Conservation (phyloP, 23 red algal genomes). For the Agarophyton chilense region DNA sequence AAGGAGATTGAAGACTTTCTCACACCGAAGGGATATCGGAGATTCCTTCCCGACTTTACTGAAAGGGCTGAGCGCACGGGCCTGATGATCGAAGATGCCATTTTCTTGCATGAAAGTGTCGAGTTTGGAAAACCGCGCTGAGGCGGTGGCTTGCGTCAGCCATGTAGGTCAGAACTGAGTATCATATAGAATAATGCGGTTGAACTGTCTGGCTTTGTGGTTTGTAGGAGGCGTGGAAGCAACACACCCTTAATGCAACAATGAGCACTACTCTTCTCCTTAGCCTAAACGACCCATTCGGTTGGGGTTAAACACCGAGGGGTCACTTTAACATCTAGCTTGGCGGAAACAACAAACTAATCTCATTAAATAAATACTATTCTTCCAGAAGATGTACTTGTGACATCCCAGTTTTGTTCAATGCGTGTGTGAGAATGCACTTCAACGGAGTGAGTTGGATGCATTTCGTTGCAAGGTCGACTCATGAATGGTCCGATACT, state of each 20-base stretch:
- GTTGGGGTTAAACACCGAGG: neutral
- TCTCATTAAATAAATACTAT: no score
- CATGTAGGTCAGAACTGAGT: neutral
- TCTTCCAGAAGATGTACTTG: no score
- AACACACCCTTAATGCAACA: neutral
- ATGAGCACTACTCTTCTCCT: neutral
- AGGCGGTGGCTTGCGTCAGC: neutral
- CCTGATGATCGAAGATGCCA: constrained; percentile 15
- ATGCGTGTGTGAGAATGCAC: no score
- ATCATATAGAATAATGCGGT: neutral
- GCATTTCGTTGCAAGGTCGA: no score
- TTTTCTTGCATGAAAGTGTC: constrained; percentile 28
- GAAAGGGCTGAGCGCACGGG: neutral
- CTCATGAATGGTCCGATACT: no score
- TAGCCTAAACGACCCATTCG: neutral
- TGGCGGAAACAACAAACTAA: no score
- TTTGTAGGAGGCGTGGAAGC: neutral
- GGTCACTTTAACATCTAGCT: neutral
- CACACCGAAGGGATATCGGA: neutral
- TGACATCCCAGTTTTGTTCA: no score
- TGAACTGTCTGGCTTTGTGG: neutral
- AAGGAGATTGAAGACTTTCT: constrained; percentile 35
- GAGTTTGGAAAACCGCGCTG: constrained; percentile 24
- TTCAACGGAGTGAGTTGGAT: no score
- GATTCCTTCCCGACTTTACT: neutral